Evolutionary conservation across 1,284 basidiomycete species (phyloP), one percentile per base, ranked within the genome.

Genomic region (Cutaneotrichosporon spelunceum): DNA sequence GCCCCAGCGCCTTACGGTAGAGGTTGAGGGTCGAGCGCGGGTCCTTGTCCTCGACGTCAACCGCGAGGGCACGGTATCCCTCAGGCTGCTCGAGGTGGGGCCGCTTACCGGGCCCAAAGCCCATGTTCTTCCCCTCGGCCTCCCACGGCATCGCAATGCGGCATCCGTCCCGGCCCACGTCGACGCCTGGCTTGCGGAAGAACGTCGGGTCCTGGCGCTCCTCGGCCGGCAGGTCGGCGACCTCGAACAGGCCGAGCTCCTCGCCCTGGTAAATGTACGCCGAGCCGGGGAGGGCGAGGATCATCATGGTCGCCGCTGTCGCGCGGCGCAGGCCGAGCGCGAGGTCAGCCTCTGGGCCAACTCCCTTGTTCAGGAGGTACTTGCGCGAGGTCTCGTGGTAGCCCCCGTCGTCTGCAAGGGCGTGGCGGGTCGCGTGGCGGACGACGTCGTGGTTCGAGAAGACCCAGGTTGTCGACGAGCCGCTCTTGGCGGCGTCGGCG

Each of bases 241-340:
- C 72, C 64, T 77, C 75, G 26, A 66, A 70, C 14, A 77, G 62
- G 21, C 75, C 75, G 45, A 77, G 69, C 62, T 77, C 75, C 64
- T 77, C 75, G 29, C 75, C 75, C 70, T 76, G 74, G 65, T 76
- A 76, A 47, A 76, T 61, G 63, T 76, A 76, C 1, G 74, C 69
- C 3, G 71, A 73, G 13, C 74, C 74, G 19, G 74, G 74, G 16
- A 76, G 66, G 42, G 67, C 73, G 53, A 76, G 66, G 62, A 74
- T 70, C 67, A 75, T 66, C 49, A 75, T 54, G 1, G 73, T 72
- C 7, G 71, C 71, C 5, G 74, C 73, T 30, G 59, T 57, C 14
- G 71, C 74, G 34, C 71, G 59, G 44, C 57, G 59, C 14, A 75
- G 34, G 14, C 74, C 74, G n/a, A 68, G 60, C 30, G 56, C 68